A percentile compares a stretch with the other conserved stretches of the same genome.
phyloP scores from a whole-genome alignment of 2,329 filamentous ascomycete species.

The Colletotrichum liriopes region DNA sequence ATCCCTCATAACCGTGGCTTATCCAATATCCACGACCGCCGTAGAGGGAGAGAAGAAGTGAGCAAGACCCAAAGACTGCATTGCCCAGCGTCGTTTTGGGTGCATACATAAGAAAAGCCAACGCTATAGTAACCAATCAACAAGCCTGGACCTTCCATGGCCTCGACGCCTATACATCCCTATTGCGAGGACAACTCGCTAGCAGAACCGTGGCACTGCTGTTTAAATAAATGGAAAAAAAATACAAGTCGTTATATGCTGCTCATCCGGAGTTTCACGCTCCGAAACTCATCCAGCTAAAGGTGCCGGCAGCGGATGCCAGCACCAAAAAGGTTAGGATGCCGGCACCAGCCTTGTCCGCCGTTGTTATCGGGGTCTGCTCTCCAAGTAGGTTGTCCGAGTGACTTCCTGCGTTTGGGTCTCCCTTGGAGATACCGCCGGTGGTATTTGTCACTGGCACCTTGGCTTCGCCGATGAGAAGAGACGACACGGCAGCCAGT shows the following conservation, averaged over 20 bases:
- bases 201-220: constrained; percentile 34
- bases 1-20: background rate
- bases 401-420: constrained; percentile 59
- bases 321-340: constrained; percentile 64
- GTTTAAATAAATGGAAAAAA: constrained; percentile 26
- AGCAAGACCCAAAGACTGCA: constrained; percentile 10
- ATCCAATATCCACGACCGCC: constrained; percentile 47
- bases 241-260: constrained; percentile 33
- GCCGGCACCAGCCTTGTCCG: constrained; percentile 63
- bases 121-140: constrained; percentile 45
- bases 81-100: background rate
- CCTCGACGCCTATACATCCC: constrained; percentile 38
- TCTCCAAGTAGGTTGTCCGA: constrained; percentile 53
- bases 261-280: constrained; percentile 44
- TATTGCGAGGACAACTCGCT: constrained; percentile 26
- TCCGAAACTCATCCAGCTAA: constrained; percentile 66
- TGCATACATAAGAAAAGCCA: constrained; percentile 46
- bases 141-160: constrained; percentile 27
- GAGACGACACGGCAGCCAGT: constrained; percentile 68
- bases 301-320: constrained; percentile 56
- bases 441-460: constrained; percentile 62
- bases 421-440: constrained; percentile 66
- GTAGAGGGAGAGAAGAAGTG: constrained; percentile 60
- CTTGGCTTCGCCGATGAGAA: constrained; percentile 61
- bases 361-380: constrained; percentile 57